A percentile compares a stretch with the other conserved stretches of the same genome.
phyloP scores from a whole-genome alignment of 1,139 yeast species.

The Blastobotrys serpentis region DNA sequence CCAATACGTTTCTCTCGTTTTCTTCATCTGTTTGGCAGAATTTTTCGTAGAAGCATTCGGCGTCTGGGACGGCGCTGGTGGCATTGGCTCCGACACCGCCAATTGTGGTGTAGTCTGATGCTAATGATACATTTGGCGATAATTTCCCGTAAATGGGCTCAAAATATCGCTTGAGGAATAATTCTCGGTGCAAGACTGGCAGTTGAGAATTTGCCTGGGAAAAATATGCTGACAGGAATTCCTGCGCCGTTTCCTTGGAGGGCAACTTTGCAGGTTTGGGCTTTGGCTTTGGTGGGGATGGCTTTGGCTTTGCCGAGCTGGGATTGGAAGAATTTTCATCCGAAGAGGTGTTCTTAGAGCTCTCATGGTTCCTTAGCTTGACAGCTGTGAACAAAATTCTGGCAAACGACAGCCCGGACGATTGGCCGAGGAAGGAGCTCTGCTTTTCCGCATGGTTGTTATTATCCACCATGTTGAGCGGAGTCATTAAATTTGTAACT shows the following conservation, averaged over 20 bases:
- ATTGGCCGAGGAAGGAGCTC: slow-evolving; percentile 47
- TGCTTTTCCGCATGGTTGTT: slow-evolving; percentile 24
- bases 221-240: slow-evolving; percentile 64
- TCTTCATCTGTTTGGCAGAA: slow-evolving; percentile 26
- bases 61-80: slow-evolving; percentile 5
- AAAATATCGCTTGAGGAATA: slow-evolving; percentile 62
- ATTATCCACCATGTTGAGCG: slow-evolving; percentile 34
- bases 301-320: background rate
- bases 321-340: background rate
- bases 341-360: slow-evolving; percentile 8
- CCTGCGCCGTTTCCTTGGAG: slow-evolving; percentile 66
- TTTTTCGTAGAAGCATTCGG: slow-evolving; percentile 46
- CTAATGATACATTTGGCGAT: slow-evolving; percentile 55
- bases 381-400: slow-evolving; percentile 74
- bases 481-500: slow-evolving; percentile 31
- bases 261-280: slow-evolving; percentile 59
- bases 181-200: slow-evolving; percentile 80
- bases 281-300: slow-evolving; percentile 19
- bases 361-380: slow-evolving; percentile 43
- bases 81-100: slow-evolving; percentile 34
- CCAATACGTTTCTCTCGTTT: slow-evolving; percentile 16
- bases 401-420: slow-evolving; percentile 70
- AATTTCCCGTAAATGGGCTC: slow-evolving; percentile 75
- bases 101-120: slow-evolving; percentile 58
- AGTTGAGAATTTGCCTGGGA: slow-evolving; percentile 78